Conservation (phyloP, 176 grass and related monocot genomes). For the Lolium multiflorum region DNA sequence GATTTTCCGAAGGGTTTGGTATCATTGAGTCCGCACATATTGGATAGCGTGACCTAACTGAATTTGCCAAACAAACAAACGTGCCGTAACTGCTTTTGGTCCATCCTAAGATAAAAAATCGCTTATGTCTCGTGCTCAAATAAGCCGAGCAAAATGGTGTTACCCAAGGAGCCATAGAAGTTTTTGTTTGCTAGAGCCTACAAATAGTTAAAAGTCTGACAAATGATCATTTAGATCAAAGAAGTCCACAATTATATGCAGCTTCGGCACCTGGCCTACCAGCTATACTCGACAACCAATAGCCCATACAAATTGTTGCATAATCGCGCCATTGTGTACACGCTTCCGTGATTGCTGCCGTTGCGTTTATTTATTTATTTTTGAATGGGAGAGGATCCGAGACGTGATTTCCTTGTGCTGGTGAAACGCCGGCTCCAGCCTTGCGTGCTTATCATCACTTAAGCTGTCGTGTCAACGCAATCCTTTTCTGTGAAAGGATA, state of each 20-base stretch:
- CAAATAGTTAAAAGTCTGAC: too few species aligned
- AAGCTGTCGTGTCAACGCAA: neutral
- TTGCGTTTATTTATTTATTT: neutral
- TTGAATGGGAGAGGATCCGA: neutral
- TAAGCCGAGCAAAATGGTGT: too few species aligned
- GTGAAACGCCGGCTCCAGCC: neutral
- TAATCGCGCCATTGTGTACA: neutral
- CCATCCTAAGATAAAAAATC: too few species aligned
- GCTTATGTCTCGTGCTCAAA: too few species aligned
- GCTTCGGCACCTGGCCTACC: slow-evolving; percentile 22
- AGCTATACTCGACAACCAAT: neutral
- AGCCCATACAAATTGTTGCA: slow-evolving; percentile 36
- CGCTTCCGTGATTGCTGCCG: neutral
- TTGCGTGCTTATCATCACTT: neutral
- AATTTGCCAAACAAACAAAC: too few species aligned
- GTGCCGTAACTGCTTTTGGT: too few species aligned
- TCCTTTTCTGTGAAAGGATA: neutral
- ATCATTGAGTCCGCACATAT: too few species aligned
- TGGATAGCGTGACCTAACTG: too few species aligned
- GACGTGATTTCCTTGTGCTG: neutral
- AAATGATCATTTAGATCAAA: too few species aligned
- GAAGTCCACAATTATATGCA: neutral
- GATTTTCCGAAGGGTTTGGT: too few species aligned
- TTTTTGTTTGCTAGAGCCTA: too few species aligned
- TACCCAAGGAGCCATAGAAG: too few species aligned